Base-by-base conservation (phyloP, 2,329 filamentous ascomycete species). In the Lecanoromycetidae sp. region DNA sequence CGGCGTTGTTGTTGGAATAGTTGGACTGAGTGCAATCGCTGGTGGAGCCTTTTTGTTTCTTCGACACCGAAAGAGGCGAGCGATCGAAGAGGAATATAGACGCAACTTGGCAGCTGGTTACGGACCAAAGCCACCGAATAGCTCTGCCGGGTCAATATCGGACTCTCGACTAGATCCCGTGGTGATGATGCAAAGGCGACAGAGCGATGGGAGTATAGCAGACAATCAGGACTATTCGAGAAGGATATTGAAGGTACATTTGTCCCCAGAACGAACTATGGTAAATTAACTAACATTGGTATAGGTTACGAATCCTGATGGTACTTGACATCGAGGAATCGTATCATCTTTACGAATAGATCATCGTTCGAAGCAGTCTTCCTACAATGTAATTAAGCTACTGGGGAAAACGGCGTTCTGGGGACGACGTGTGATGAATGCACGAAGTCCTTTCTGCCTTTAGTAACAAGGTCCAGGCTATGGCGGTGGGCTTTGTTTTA, bases 141-240 rank as follows among this genome's bases (percentile, higher is more conserved):
- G 44, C 15, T 48, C 48, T 33, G 80, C 52, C 72, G 72, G 52
- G 25, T 86, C 84, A 8, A 81, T 85, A 67, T 79, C 79, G 12
- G 90, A 96, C 61, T 81, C 84, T 34, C 79, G 90, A 46, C 78
- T 95, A 48, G 90, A 96, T 55, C 87, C 87, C 6, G 80, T 74
- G 48, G 77, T 87, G 54, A 81, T 93, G 75, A 81, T 82, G 49
- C 78, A 87, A 57, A 76, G 87, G 61, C 79, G 88, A 65, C 76
- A 90, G 69, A 95, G 90, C 67, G 86, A 91, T 60, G 90, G 90
- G 57, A 95, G 88, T 66, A 95, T 96, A 64, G 90, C 88, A 44
- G 90, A 96, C 64, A 93, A 95, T 67, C 80, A 94, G 67, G 90
- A 96, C 65, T 96, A 94, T 69, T 95, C 90, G 53, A 80, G 90